Evolutionary conservation across 2,329 filamentous ascomycete genomes (phyloP).

Genomic region (Xylaria sp.): DNA sequence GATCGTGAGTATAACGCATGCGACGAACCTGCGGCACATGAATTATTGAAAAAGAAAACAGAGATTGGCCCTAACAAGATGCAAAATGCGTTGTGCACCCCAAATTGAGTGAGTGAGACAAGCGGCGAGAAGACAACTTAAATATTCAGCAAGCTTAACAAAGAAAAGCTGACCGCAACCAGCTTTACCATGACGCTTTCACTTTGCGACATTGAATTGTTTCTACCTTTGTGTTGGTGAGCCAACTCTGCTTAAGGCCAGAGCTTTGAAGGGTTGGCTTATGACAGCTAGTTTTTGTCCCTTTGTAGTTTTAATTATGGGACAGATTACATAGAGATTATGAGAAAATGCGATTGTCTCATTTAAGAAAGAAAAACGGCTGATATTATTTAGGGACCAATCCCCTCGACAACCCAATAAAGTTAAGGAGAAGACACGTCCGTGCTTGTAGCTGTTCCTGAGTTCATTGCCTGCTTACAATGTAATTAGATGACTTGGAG

Average conservation of each 20-base stretch:
- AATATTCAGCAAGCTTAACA: not conserved
- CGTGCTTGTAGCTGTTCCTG: too few relatives aligned
- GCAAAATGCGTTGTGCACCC: too few relatives aligned
- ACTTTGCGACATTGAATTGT: not conserved
- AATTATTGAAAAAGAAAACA: not conserved
- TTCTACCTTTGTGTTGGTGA: slow-evolving; percentile 10
- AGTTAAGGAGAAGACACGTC: too few relatives aligned
- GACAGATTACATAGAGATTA: too few relatives aligned
- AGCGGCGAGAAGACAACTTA: not conserved
- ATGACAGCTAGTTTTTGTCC: too few relatives aligned
- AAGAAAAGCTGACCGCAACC: slow-evolving; percentile 21
- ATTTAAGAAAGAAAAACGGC: too few relatives aligned
- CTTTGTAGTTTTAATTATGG: too few relatives aligned
- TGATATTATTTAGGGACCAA: too few relatives aligned
- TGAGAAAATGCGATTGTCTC: too few relatives aligned
- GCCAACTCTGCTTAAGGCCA: not conserved
- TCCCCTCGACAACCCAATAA: too few relatives aligned
- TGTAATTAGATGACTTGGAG: too few relatives aligned
- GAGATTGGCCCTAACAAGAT: not conserved
- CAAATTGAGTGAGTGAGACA: not conserved
- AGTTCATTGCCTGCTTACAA: too few relatives aligned
- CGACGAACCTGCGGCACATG: not conserved
- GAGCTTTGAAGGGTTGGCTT: not conserved
- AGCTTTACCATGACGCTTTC: slow-evolving; percentile 18
- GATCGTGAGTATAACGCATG: not conserved